phyloP scores from a whole-genome alignment of 495 filamentous ascomycete genomes.

The Pyrenula aspistea region DNA sequence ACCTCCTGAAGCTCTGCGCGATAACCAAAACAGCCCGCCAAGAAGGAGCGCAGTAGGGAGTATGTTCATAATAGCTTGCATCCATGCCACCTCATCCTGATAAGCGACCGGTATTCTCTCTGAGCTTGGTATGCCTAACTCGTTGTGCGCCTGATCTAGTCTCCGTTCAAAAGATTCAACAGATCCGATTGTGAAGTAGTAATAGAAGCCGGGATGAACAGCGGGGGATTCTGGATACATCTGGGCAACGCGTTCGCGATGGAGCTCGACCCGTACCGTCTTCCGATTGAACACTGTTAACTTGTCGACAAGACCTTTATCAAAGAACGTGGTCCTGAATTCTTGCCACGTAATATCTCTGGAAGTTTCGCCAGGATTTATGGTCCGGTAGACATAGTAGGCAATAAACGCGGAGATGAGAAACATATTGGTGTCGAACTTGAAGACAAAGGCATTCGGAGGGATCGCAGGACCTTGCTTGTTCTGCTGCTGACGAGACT shows the following conservation, averaged over 20 bases:
- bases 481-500: constrained; percentile 16
- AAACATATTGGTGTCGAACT: constrained; percentile 43
- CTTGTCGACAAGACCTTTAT: constrained; percentile 92
- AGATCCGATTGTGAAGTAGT: constrained; percentile 93
- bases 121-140: constrained; percentile 67
- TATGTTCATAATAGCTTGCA: constrained; percentile 56
- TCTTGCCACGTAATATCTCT: constrained; percentile 97
- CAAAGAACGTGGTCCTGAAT: constrained; percentile 79
- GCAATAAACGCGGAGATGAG: constrained; percentile 44
- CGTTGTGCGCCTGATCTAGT: constrained; percentile 75
- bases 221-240: constrained; percentile 77
- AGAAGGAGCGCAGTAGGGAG: constrained; percentile 82
- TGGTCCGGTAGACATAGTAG: constrained; percentile 47
- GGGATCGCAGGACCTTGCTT: constrained; percentile 15
- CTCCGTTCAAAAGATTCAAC: constrained; percentile 83
- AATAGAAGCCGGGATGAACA: constrained; percentile 57
- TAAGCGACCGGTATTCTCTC: constrained; percentile 91
- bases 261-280: constrained; percentile 69
- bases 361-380: constrained; percentile 52
- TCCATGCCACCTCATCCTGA: constrained; percentile 57
- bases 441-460: constrained; percentile 29
- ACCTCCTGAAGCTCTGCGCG: constrained; percentile 51
- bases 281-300: constrained; percentile 65
- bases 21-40: constrained; percentile 60
- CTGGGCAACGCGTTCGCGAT: constrained; percentile 63